Base-by-base conservation (phyloP, 2,329 filamentous ascomycete genomes). In the Sclerotinia glacialis region DNA sequence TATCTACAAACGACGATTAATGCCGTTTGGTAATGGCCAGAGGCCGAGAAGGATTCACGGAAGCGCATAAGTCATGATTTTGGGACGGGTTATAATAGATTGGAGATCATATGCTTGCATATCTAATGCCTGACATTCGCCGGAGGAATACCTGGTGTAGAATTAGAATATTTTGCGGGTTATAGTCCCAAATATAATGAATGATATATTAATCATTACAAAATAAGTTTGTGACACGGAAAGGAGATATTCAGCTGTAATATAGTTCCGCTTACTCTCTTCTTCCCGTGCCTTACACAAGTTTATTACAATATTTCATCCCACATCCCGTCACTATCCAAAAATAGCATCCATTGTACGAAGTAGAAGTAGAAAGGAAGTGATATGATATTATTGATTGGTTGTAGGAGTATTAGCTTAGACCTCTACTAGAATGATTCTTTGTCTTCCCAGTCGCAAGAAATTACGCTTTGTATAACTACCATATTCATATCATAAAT, bases 1-100 rank as follows among this genome's bases (percentile, higher is more conserved):
- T 37, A 7, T 34, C 21, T 49, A 37, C 44, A 26, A 47, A 49
- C 21, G 56, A 49, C 14, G 5, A 34, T 26, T 8, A 46, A 34
- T 23, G 11, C 8, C 18, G 14, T 26, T 64, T 23, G 16, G 23
- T 26, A 40, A 40, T 61, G 28, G 58, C 21, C 28, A 18, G 12
- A 59, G 44, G 28, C 31, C 26, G 61, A 26, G 50, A 23, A 58
- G n/a, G 14, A 49, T 23, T 3, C 6, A 56, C 26, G 50, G n/a
- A 46, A 64, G 34, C 18, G 18, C 23, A 52, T 16, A 53, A 40
- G n/a, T 23, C 42, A 63, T 37, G 34, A 31, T 37, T 61, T 37
- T 37, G 14, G 58, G 44, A 49, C 44, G 31, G 44, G n/a, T 49
- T 37, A 49, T 61, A 61, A 49, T 61, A 61, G 58, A 60, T 49